These are phyloP conservation scores for Vitis labrusca DNA, from an alignment of 164 flowering plant species.

Conservation along the genomic window DNA sequence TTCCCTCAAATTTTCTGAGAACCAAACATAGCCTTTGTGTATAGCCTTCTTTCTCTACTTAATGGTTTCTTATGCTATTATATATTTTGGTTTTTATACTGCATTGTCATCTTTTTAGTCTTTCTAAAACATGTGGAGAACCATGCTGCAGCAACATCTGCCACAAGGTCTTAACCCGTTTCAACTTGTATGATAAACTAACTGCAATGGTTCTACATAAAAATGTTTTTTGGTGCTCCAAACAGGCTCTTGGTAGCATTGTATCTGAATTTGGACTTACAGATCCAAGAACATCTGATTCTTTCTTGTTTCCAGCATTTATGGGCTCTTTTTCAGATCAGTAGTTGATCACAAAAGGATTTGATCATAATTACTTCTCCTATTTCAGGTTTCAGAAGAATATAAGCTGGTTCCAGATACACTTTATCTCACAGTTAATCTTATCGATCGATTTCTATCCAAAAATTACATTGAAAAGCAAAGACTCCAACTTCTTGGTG, in stretches of 20 bases:
- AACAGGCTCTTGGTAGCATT: neutral
- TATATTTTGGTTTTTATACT: neutral
- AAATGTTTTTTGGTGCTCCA: too few species aligned
- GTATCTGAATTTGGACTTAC: neutral
- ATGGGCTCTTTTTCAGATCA: neutral
- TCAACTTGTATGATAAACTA: too few species aligned
- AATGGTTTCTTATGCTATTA: too few species aligned
- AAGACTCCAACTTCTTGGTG: slow-evolving; percentile 86
- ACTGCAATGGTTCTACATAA: too few species aligned
- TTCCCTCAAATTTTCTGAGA: too few species aligned
- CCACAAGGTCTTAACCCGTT: too few species aligned
- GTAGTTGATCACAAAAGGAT: neutral
- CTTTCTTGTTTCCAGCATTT: neutral
- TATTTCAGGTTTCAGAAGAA: slow-evolving; percentile 92
- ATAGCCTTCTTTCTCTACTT: too few species aligned
- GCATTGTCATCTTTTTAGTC: neutral
- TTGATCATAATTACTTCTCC: neutral
- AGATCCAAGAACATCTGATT: neutral
- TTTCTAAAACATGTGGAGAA: too few species aligned
- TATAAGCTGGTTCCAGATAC: slow-evolving; percentile 92
- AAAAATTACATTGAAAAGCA: slow-evolving; percentile 67
- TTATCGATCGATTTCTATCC: slow-evolving; percentile 88
- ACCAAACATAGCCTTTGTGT: too few species aligned
- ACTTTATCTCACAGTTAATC: slow-evolving; percentile 85
- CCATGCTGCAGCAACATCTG: too few species aligned